These are phyloP conservation scores for Debaryomyces psychrophilus DNA, from an alignment of 1,139 yeast species.

Conservation along the genomic window DNA sequence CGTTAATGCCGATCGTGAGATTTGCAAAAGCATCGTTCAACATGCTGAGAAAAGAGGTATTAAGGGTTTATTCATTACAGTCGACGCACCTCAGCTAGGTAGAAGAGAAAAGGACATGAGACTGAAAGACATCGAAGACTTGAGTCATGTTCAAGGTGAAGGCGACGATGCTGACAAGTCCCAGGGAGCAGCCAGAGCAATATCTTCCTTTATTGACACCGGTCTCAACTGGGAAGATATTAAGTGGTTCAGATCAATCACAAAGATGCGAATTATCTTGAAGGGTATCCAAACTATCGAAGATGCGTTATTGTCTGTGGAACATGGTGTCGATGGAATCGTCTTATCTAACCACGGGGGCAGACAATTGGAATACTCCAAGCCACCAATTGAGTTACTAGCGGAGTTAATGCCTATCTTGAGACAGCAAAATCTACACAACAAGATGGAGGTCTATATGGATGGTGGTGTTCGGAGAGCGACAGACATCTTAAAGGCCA, in stretches of 20 bases:
- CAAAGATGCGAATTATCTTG: slow-evolving; percentile 66
- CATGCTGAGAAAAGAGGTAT: slow-evolving; percentile 78
- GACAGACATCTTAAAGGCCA: slow-evolving; percentile 66
- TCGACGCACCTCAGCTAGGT: slow-evolving; percentile 95
- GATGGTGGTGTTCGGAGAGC: slow-evolving; percentile 77
- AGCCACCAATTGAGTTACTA: slow-evolving; percentile 68
- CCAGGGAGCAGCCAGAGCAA: slow-evolving; percentile 88
- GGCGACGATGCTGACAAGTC: slow-evolving; percentile 65
- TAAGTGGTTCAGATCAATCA: slow-evolving; percentile 56
- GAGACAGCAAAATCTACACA: slow-evolving; percentile 45
- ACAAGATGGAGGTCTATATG: slow-evolving; percentile 55
- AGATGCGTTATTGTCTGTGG: slow-evolving; percentile 66
- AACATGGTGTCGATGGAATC: slow-evolving; percentile 64
- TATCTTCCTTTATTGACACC: slow-evolving; percentile 86
- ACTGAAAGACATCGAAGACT: slow-evolving; percentile 43
- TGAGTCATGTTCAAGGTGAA: slow-evolving; percentile 53
- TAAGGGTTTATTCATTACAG: slow-evolving; percentile 82
- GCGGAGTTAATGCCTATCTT: slow-evolving; percentile 64
- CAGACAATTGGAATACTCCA: slow-evolving; percentile 67
- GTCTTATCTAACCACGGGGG: slow-evolving; percentile 78
- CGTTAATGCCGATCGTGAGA: slow-evolving; percentile 62
- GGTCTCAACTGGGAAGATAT: slow-evolving; percentile 68
- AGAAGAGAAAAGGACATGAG: slow-evolving; percentile 76
- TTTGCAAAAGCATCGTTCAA: slow-evolving; percentile 61
- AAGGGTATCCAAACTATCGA: slow-evolving; percentile 75